A percentile compares a stretch with the other conserved stretches of the same genome.
Conservation (phyloP, 129 eudicot species). For the Arctium minus region DNA sequence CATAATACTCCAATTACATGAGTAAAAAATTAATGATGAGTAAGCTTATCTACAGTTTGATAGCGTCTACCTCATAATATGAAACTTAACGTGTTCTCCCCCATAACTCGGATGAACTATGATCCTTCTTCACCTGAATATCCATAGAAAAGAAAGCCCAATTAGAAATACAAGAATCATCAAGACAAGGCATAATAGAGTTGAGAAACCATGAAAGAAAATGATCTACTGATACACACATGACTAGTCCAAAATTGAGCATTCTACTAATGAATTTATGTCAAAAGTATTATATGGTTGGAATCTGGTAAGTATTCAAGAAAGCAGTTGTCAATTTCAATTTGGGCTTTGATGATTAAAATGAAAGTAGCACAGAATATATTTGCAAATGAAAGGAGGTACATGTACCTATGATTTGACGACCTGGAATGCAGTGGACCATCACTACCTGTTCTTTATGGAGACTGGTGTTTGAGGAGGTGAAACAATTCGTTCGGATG, state of each 20-base stretch:
- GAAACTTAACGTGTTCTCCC: not conserved
- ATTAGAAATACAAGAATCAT: not conserved
- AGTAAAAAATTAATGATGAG: not conserved
- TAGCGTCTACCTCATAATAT: not conserved
- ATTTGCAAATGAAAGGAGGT: not conserved
- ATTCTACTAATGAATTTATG: not conserved
- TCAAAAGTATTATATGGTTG: not conserved
- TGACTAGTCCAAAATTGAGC: not conserved
- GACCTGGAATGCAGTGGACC: conserved; percentile 12
- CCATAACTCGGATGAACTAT: not conserved
- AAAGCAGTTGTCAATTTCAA: not conserved
- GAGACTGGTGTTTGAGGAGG: conserved; percentile 42
- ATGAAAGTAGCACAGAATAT: not conserved
- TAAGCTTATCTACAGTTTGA: conserved; percentile 6
- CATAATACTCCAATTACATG: not conserved
- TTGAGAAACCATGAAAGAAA: not conserved
- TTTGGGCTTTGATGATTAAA: not conserved
- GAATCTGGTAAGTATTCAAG: not conserved
- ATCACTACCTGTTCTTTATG: conserved; percentile 13
- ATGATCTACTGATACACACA: no score
- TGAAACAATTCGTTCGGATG: conserved; percentile 28
- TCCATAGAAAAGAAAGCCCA: not conserved
- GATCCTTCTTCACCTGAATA: not conserved
- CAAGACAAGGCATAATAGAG: no score
- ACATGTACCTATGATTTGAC: no score